phyloP scores from a whole-genome alignment of 768 basidiomycete genomes.

The Mycena galopus region DNA sequence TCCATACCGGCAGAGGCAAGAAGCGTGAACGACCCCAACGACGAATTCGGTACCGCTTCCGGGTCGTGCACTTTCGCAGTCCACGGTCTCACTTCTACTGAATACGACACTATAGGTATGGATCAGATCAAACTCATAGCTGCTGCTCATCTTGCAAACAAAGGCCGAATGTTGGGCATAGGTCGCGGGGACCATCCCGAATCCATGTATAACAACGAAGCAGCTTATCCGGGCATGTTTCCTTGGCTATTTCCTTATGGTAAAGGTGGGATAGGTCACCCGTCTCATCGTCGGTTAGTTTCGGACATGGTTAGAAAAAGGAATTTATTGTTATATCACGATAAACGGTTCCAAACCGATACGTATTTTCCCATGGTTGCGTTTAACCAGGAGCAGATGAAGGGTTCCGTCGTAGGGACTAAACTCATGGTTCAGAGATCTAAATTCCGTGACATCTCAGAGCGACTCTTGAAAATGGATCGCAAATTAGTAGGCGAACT shows the following conservation, averaged over 20 bases:
- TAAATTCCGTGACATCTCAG: slow-evolving; percentile 43
- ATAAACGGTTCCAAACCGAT: slow-evolving; percentile 46
- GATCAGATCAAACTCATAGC: background rate
- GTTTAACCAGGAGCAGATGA: slow-evolving; percentile 57
- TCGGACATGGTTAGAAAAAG: slow-evolving; percentile 26
- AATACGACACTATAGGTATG: background rate
- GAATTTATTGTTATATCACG: slow-evolving; percentile 47
- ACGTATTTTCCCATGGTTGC: slow-evolving; percentile 48
- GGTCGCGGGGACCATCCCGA: background rate
- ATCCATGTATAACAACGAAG: background rate
- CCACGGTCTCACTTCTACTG: background rate
- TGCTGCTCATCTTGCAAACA: background rate
- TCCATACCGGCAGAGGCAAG: background rate
- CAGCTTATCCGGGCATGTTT: background rate
- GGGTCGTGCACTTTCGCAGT: background rate
- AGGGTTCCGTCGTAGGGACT: slow-evolving; percentile 41
- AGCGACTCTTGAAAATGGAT: slow-evolving; percentile 41
- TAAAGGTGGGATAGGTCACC: background rate
- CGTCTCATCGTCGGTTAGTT: too few relatives aligned
- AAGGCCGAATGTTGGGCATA: background rate
- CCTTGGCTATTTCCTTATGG: slow-evolving; percentile 41
- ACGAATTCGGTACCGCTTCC: background rate
- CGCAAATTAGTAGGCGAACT: slow-evolving; percentile 39
- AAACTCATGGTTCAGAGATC: slow-evolving; percentile 44
- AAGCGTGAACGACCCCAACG: background rate